Conservation (phyloP, 148 eudicot genomes). For the Arctostaphylos glauca region DNA sequence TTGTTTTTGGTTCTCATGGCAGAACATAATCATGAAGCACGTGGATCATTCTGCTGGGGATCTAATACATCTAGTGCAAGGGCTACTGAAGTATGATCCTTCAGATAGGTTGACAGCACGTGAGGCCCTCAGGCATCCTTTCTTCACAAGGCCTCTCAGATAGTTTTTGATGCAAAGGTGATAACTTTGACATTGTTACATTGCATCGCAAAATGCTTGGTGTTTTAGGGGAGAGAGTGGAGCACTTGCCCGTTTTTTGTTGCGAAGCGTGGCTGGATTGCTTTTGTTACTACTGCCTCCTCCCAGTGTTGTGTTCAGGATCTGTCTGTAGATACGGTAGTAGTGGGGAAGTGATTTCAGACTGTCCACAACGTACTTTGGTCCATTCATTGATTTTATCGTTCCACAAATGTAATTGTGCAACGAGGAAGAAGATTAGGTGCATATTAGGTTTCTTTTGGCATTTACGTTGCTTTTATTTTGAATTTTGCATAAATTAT, state of each 20-base stretch:
- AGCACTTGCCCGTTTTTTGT: too few species aligned
- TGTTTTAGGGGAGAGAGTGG: not conserved
- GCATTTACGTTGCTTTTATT: too few species aligned
- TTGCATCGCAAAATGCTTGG: not conserved
- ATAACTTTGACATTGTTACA: too few species aligned
- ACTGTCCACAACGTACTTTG: not conserved
- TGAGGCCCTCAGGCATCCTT: too few species aligned
- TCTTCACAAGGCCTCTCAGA: too few species aligned
- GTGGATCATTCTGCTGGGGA: not conserved
- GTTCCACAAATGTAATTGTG: not conserved
- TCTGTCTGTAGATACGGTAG: not conserved
- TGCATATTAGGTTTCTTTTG: not conserved
- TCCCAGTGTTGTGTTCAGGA: not conserved
- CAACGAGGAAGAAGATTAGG: not conserved
- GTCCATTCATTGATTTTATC: not conserved
- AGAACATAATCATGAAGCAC: not conserved
- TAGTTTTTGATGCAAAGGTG: too few species aligned
- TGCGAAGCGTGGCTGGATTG: not conserved
- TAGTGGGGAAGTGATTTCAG: not conserved
- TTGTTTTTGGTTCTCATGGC: not conserved
- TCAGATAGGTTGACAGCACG: too few species aligned
- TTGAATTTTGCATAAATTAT: too few species aligned
- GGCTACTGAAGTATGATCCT: too few species aligned
- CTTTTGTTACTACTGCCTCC: not conserved
- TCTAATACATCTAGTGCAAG: too few species aligned